A percentile compares a stretch with the other conserved stretches of the same genome.
Evolutionary conservation across 345 rosid genomes (phyloP).

Genomic region (Citropsis articulata): DNA sequence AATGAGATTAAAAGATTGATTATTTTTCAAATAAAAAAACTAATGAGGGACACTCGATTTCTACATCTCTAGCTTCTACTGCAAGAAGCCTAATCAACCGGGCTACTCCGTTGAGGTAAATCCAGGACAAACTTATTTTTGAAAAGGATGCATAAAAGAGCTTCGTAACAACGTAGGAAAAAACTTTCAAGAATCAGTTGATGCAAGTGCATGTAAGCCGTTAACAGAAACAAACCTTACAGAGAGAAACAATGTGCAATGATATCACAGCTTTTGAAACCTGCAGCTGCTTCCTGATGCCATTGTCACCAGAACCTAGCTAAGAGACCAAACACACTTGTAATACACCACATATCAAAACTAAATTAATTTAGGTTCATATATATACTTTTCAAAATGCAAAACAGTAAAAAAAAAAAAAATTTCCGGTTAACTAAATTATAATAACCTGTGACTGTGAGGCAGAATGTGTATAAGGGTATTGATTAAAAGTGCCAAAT

Average conservation of each 20-base stretch:
- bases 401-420: no score
- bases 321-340: slow-evolving; percentile 3
- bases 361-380: no score
- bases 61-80: neutral
- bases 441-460: slow-evolving; percentile 14
- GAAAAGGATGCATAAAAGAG: neutral
- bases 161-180: neutral
- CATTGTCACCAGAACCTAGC: slow-evolving; percentile 11
- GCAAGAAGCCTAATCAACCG: neutral
- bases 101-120: neutral
- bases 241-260: neutral
- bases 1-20: no score
- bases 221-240: slow-evolving; percentile 11
- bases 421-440: no score
- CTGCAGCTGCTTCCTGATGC: slow-evolving; percentile 16
- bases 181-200: neutral
- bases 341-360: neutral
- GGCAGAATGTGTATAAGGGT: slow-evolving; percentile 16
- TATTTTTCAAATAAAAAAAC: no score
- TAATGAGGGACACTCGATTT: neutral
- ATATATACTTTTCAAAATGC: no score
- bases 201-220: neutral
- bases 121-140: neutral
- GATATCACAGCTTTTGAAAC: neutral
- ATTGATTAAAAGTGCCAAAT: slow-evolving; percentile 18